Percentiles rank a stretch among this genome's conserved stretches.
phyloP scores from a whole-genome alignment of 1,139 yeast genomes.

The Hansenula lynferdii region DNA sequence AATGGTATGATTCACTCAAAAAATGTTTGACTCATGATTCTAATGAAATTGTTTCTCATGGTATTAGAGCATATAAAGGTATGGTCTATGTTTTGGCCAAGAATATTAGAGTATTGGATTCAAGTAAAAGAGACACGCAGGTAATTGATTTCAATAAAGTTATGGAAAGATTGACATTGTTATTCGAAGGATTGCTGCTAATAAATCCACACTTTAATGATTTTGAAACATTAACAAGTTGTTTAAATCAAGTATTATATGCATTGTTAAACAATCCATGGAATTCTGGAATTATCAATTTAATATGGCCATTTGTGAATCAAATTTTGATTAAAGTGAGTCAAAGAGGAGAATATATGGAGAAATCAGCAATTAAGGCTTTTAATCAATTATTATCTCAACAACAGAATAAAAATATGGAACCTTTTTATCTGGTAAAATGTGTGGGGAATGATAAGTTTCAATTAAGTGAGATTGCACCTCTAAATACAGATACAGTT shows the following conservation, averaged over 20 bases:
- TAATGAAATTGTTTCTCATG: background rate
- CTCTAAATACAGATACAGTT: conserved; percentile 5
- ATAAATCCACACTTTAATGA: background rate
- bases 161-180: background rate
- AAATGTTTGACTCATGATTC: background rate
- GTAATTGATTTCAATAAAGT: background rate
- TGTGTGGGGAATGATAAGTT: conserved; percentile 14
- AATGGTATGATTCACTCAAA: background rate
- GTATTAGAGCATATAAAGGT: conserved; percentile 11
- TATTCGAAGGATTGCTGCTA: conserved; percentile 1
- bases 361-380: background rate
- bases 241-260: conserved; percentile 5
- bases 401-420: background rate
- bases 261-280: conserved; percentile 7
- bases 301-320: background rate
- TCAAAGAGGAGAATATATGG: background rate
- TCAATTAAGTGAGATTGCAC: conserved; percentile 11
- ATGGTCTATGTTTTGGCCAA: conserved; percentile 11
- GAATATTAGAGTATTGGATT: background rate
- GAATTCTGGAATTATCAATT: background rate
- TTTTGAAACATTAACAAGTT: background rate
- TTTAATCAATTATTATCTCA: conserved; percentile 3
- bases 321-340: background rate
- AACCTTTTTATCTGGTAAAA: conserved; percentile 7
- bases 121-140: background rate